Conservation (phyloP, 2,329 filamentous ascomycete species). For the Trichoderma sp. region DNA sequence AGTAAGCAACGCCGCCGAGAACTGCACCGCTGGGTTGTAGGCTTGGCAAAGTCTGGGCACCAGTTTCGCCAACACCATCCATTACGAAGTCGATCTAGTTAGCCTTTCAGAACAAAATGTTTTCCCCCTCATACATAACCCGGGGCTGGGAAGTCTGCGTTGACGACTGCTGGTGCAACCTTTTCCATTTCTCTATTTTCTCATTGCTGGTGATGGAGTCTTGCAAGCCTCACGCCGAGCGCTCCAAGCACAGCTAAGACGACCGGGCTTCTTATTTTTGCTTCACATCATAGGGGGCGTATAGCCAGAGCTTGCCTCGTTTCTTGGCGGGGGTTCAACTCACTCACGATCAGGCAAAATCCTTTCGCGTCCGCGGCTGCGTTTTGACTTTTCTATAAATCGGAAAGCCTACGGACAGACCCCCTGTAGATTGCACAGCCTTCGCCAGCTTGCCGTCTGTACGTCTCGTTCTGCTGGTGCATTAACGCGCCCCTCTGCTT, state of each 20-base stretch:
- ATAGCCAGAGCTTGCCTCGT: conserved; percentile 7
- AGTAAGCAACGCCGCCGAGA: conserved; percentile 29
- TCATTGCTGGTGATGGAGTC: conserved; percentile 16
- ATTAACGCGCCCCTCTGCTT: neutral
- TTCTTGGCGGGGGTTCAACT: conserved; percentile 9
- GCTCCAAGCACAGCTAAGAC: conserved; percentile 19
- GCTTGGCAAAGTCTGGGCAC: conserved; percentile 31
- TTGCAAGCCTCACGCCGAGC: conserved; percentile 5
- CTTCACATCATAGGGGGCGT: neutral
- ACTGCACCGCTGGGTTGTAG: conserved; percentile 27
- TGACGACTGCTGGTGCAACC: neutral
- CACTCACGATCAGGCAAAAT: conserved; percentile 6
- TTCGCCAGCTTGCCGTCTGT: neutral
- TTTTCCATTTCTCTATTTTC: neutral
- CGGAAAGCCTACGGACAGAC: neutral
- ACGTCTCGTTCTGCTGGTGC: neutral
- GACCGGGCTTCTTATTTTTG: neutral
- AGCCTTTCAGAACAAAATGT: conserved; percentile 1
- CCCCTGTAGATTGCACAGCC: conserved; percentile 13
- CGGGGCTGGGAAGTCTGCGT: neutral
- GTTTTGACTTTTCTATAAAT: neutral
- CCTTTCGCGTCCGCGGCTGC: conserved; percentile 6
- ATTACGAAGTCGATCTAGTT: conserved; percentile 18
- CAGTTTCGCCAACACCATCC: conserved; percentile 26
- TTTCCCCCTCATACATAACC: neutral